Evolutionary conservation across 176 grass and related monocot genomes (phyloP).

Genomic region (Dactylis glomerata): DNA sequence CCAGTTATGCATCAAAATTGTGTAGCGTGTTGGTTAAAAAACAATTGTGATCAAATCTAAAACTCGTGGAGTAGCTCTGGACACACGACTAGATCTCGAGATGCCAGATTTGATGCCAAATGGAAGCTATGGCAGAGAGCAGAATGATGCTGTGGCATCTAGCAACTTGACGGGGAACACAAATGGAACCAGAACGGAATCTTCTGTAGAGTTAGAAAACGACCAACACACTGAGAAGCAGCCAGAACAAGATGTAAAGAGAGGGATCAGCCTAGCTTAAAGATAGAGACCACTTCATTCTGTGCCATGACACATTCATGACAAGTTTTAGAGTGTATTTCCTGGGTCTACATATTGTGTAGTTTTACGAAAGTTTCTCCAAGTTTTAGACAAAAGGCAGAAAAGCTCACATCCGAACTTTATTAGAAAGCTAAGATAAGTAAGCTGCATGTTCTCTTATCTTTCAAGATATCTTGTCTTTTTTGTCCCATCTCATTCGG

Average conservation of each 20-base stretch:
- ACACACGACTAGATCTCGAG: conserved; percentile 1
- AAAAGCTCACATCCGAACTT: not conserved
- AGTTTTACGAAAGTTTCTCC: not conserved
- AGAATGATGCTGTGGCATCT: conserved; percentile 41
- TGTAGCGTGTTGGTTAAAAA: not conserved
- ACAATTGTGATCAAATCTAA: not conserved
- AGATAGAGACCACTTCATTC: not conserved
- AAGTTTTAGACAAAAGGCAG: not conserved
- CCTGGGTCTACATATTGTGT: not conserved
- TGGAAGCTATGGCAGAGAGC: not conserved
- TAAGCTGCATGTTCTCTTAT: not conserved
- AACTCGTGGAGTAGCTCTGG: conserved; percentile 11
- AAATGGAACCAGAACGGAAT: conserved; percentile 27
- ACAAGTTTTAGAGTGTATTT: not conserved
- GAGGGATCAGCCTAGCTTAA: not conserved
- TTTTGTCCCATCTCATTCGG: not conserved
- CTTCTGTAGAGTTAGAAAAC: conserved; percentile 24
- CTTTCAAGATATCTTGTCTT: not conserved
- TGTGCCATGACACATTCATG: not conserved
- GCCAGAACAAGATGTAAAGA: not conserved
- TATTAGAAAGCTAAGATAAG: not conserved
- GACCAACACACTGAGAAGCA: not conserved
- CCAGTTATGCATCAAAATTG: not conserved
- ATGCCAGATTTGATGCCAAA: conserved; percentile 7
- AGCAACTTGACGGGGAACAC: conserved; percentile 7